These are phyloP conservation scores for Boletus huronensis DNA, from an alignment of 768 basidiomycete species.

Conservation along the genomic window DNA sequence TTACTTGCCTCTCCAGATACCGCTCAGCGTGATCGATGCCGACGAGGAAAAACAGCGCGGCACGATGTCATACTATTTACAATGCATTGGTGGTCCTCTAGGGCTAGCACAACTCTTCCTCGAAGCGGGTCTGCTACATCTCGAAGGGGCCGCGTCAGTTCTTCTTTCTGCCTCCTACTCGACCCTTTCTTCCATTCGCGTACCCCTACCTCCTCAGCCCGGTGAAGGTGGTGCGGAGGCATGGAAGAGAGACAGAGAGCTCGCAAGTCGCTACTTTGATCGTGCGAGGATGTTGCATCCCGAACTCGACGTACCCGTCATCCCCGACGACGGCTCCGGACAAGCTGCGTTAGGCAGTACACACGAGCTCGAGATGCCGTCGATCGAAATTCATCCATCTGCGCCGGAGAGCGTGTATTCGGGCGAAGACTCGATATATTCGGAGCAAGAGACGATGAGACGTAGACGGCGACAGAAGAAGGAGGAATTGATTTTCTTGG, in stretches of 20 bases:
- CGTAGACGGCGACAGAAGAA: constrained; percentile 52
- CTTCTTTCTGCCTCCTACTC: constrained; percentile 72
- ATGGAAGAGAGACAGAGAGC: constrained; percentile 72
- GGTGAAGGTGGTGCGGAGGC: constrained; percentile 61
- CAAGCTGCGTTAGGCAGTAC: constrained; percentile 25
- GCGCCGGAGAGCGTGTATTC: constrained; percentile 28
- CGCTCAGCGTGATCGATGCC: constrained; percentile 33
- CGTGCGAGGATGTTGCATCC: constrained; percentile 60
- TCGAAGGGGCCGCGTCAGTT: constrained; percentile 76
- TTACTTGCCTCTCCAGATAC: constrained; percentile 60
- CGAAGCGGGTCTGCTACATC: constrained; percentile 73
- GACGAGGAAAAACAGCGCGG: constrained; percentile 45
- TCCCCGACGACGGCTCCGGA: constrained; percentile 46
- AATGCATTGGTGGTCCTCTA: constrained; percentile 60
- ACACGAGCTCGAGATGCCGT: constrained; percentile 64
- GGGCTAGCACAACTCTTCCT: constrained; percentile 74
- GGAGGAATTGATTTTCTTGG: constrained; percentile 49
- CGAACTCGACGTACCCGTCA: constrained; percentile 62
- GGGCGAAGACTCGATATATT: constrained; percentile 26
- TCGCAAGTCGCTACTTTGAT: constrained; percentile 69
- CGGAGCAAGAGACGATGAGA: constrained; percentile 32
- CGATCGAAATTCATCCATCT: constrained; percentile 46
- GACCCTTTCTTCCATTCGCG: constrained; percentile 73
- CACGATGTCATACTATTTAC: constrained; percentile 57
- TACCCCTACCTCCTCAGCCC: constrained; percentile 49